A percentile compares a stretch with the other conserved stretches of the same genome.
Conservation (phyloP, 2,329 filamentous ascomycete species). For the Fusarium sp. region DNA sequence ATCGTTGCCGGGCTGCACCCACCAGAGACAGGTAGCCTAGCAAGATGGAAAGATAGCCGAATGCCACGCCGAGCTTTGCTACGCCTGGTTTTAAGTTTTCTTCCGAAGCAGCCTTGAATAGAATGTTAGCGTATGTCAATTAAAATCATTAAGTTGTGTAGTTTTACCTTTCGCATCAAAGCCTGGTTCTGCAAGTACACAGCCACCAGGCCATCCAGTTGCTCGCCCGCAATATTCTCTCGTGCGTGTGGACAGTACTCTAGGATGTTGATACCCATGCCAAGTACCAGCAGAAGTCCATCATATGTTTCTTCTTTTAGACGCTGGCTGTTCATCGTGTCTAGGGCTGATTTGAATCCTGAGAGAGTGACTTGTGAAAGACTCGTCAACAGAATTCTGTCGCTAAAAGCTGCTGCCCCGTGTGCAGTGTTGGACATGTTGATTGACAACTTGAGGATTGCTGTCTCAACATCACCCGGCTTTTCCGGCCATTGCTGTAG, state of each 20-base stretch:
- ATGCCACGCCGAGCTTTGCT: conserved; percentile 81
- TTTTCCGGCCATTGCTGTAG: conserved; percentile 49
- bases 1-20: conserved; percentile 56
- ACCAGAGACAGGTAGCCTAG: conserved; percentile 82
- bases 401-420: conserved; percentile 76
- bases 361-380: conserved; percentile 63
- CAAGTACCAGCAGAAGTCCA: conserved; percentile 80
- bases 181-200: conserved; percentile 77
- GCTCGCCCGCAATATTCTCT: conserved; percentile 50
- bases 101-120: conserved; percentile 71
- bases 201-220: conserved; percentile 69
- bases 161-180: conserved; percentile 74
- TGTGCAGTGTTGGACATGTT: conserved; percentile 88
- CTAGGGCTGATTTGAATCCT: conserved; percentile 61
- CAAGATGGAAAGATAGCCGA: conserved; percentile 87
- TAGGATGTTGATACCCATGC: conserved; percentile 87
- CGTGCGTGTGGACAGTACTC: conserved; percentile 78
- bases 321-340: conserved; percentile 61
- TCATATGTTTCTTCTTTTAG: conserved; percentile 69
- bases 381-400: conserved; percentile 64
- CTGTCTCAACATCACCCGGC: conserved; percentile 45
- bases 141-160: neutral
- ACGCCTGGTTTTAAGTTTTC: conserved; percentile 84
- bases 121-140: conserved; percentile 10
- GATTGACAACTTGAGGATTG: conserved; percentile 71